A percentile compares a stretch with the other conserved stretches of the same genome.
phyloP scores from a whole-genome alignment of 768 basidiomycete species.

The Pleurotus giganteus region DNA sequence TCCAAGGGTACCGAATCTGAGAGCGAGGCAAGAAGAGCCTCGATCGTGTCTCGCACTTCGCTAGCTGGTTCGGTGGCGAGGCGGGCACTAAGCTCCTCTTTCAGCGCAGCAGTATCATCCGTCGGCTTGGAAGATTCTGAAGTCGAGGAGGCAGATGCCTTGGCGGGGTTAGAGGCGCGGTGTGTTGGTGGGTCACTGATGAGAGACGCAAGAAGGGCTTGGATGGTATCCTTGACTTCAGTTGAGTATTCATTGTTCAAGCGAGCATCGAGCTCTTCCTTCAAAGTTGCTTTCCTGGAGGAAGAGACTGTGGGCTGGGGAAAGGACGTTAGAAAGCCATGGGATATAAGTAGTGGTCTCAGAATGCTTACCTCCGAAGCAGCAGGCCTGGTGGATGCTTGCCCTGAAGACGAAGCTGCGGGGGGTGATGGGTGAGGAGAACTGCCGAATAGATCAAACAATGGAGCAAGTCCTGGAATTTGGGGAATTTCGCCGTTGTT shows the following conservation, averaged over 20 bases:
- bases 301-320: background rate
- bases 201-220: conserved; percentile 1
- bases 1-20: conserved; percentile 14
- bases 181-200: background rate
- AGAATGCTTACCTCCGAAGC: conserved; percentile 3
- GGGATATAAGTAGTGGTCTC: conserved; percentile 2
- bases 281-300: background rate
- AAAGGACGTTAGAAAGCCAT: background rate
- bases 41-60: conserved; percentile 39
- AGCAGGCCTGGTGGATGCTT: too few relatives aligned
- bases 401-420: background rate
- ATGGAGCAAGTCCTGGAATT: too few relatives aligned
- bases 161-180: background rate
- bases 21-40: conserved; percentile 37
- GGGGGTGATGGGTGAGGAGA: background rate
- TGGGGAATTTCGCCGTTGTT: too few relatives aligned
- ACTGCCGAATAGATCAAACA: background rate
- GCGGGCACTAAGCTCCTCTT: conserved; percentile 30
- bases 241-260: background rate
- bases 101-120: conserved; percentile 17
- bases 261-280: conserved; percentile 12
- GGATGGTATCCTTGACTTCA: conserved; percentile 1
- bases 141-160: background rate
- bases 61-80: conserved; percentile 25
- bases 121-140: background rate